Percentiles rank a stretch among this genome's conserved stretches.
Conservation (phyloP, 2,329 filamentous ascomycete genomes). For the Pseudogymnoascus sp. region DNA sequence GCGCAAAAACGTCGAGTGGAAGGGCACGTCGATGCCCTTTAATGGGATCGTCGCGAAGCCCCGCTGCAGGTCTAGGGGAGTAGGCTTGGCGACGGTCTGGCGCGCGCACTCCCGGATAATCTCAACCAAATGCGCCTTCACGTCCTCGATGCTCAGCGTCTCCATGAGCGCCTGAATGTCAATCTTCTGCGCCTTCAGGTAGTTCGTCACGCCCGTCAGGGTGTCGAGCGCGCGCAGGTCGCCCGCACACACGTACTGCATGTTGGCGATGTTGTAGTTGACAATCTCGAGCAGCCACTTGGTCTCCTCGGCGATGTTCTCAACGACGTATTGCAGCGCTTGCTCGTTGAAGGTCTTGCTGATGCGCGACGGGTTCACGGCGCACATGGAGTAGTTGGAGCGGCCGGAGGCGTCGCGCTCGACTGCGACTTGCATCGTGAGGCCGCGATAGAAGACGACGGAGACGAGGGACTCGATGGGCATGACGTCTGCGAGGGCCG, state of each 20-base stretch:
- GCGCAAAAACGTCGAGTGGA: constrained; percentile 97
- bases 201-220: constrained; percentile 67
- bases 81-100: constrained; percentile 80
- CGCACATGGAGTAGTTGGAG: constrained; percentile 99
- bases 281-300: constrained; percentile 97
- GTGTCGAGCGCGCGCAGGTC: constrained; percentile 65
- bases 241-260: constrained; percentile 67
- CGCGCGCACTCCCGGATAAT: constrained; percentile 87
- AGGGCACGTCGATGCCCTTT: constrained; percentile 94
- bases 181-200: constrained; percentile 92
- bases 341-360: constrained; percentile 98
- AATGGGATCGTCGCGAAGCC: constrained; percentile 96
- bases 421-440: constrained; percentile 98
- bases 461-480: constrained; percentile 98
- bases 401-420: constrained; percentile 88
- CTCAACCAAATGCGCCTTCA: constrained; percentile 79
- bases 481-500: constrained; percentile 95
- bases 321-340: constrained; percentile 91
- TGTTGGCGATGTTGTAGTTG: constrained; percentile 82
- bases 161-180: constrained; percentile 91
- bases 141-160: constrained; percentile 77
- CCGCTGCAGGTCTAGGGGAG: constrained; percentile 81
- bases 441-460: constrained; percentile 96
- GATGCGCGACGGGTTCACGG: constrained; percentile 96
- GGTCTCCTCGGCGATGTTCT: constrained; percentile 88